Conservation (phyloP, 1,284 basidiomycete species). For the Boletellus dicymbophilus region DNA sequence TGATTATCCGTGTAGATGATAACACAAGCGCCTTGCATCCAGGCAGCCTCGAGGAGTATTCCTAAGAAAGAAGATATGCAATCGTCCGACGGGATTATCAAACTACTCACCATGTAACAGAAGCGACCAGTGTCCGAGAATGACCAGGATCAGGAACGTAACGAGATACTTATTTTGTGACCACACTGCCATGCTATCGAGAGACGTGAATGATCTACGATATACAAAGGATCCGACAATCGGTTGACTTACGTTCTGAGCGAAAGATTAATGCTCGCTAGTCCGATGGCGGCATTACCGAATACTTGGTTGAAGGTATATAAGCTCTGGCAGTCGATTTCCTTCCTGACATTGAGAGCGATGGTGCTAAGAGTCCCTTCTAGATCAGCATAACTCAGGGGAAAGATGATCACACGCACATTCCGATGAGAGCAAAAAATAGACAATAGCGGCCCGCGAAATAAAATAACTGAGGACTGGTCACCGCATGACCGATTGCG, state of each 20-base stretch:
- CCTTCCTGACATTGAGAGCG: conserved; percentile 33
- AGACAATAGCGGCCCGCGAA: conserved; percentile 73
- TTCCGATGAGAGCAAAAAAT: conserved; percentile 68
- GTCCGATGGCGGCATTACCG: conserved; percentile 71
- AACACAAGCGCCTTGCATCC: conserved; percentile 52
- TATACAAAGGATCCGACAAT: background rate
- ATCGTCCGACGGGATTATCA: background rate
- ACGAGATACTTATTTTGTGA: conserved; percentile 62
- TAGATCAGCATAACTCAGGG: background rate
- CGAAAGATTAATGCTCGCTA: conserved; percentile 80
- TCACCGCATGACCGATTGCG: background rate
- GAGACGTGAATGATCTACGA: conserved; percentile 5
- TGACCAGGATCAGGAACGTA: conserved; percentile 53
- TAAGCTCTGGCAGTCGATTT: conserved; percentile 40
- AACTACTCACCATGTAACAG: conserved; percentile 63
- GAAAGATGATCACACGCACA: conserved; percentile 43
- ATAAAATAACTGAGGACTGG: conserved; percentile 59
- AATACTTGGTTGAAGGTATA: conserved; percentile 76
- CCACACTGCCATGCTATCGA: conserved; percentile 74
- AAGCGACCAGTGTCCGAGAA: conserved; percentile 76
- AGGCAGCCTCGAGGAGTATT: conserved; percentile 58
- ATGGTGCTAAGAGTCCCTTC: conserved; percentile 17
- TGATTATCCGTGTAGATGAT: conserved; percentile 58
- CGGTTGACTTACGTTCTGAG: conserved; percentile 60
- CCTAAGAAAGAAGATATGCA: conserved; percentile 38